phyloP scores from a whole-genome alignment of 306 rosid genomes.

The Trifolium subterraneum region DNA sequence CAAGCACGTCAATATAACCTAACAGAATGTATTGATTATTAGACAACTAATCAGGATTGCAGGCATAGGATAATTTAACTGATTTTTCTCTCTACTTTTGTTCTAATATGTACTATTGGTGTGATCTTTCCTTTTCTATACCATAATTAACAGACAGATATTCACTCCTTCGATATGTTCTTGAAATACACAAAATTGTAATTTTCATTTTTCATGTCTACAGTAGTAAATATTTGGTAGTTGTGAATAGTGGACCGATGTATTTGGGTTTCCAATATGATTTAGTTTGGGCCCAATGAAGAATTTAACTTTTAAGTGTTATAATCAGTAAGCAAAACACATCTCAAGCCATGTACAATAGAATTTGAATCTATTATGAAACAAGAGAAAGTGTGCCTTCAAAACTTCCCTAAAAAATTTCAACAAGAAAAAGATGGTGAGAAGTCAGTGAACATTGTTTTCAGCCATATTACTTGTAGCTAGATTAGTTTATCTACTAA shows the following conservation, averaged over 20 bases:
- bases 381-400: not conserved
- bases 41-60: conserved; percentile 13
- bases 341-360: conserved; percentile 1
- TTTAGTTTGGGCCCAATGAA: conserved; percentile 4
- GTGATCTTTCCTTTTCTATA: conserved; percentile 8
- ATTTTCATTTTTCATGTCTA: not conserved
- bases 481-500: not conserved
- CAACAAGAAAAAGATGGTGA: not conserved
- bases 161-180: not conserved
- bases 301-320: conserved; percentile 2
- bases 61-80: not conserved
- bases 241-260: conserved; percentile 1
- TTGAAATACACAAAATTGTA: not conserved
- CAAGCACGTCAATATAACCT: conserved; percentile 45
- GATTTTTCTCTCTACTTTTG: not conserved
- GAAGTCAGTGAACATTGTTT: not conserved
- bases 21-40: conserved; percentile 16
- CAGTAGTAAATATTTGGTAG: conserved; percentile 21
- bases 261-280: conserved; percentile 12
- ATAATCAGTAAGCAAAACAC: conserved; percentile 21
- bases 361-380: not conserved
- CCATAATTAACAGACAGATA: conserved; percentile 1
- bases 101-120: conserved; percentile 3
- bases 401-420: conserved; percentile 29
- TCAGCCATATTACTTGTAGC: conserved; percentile 9